Evolutionary conservation across 805 yeast species (phyloP), one percentile per base, ranked within the genome.

Genomic region (Metschnikowia borealis): DNA sequence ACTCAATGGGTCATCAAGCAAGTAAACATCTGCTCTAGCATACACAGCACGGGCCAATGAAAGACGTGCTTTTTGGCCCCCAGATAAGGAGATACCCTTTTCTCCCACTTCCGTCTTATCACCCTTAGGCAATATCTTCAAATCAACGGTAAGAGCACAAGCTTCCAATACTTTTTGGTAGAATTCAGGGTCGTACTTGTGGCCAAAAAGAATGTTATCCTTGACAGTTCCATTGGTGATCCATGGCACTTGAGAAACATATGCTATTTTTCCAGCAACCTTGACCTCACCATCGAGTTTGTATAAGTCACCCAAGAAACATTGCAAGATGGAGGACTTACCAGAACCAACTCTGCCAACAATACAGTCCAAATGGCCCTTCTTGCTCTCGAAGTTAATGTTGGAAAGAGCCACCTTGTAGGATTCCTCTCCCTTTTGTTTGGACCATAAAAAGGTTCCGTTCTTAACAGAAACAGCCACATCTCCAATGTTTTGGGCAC

Each of bases 21-120:
- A 70, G 65, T 89, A 90, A 31, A 94, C 81, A 63, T 94, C 98
- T 3, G 98, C 95, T 56, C 98, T 79, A 11, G 96, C 81, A 65
- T 94, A 94, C 8, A 94, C 96, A 11, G 99, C 97, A 65, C 99
- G 81, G 0, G 99, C 99, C 47, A 94, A 78, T 1, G 96, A 84
- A 35, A 94, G 77, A 66, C 99, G 83, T 0, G 99, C 98, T 76
- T 94, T 94, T 68, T 94, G 99, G 41, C 99, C 99, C 46, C 99
- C 99, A 38, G 96, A 88, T 45, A 94, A 75, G 13, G 97, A 89
- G 46, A 94, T 91, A 56, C 99, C 99, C 66, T 92, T 89, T 71
- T 94, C 99, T 55, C 99, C 99, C 51, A 94, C 98, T 59, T 87
- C 82, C 5, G 99, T 94, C 46, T 76, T 77, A 65, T 94, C 98